A percentile compares a stretch with the other conserved stretches of the same genome.
phyloP scores from a whole-genome alignment of 192 early-diverging fungal species.

The Jimgerdemannia lactiflua region DNA sequence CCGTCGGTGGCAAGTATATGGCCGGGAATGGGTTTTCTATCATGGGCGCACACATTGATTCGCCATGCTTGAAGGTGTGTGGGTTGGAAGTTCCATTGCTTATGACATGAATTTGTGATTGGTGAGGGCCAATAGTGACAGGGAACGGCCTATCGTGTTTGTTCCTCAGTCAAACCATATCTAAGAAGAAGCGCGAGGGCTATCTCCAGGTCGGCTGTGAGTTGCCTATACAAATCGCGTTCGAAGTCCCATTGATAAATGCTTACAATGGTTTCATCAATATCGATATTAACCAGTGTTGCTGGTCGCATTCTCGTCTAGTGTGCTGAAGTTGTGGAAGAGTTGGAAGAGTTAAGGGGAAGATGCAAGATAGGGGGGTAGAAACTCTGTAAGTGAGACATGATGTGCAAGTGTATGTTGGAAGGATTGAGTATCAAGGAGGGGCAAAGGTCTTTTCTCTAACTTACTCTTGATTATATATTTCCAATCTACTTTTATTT shows the following conservation, averaged over 20 bases:
- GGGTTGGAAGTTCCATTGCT: not conserved
- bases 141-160: too few species aligned
- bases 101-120: not conserved
- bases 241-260: too few species aligned
- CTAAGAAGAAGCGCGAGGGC: slow-evolving; percentile 78
- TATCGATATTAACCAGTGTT: slow-evolving; percentile 35
- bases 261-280: too few species aligned
- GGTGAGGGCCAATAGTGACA: slow-evolving; percentile 27
- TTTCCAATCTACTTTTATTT: too few species aligned
- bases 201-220: slow-evolving; percentile 93
- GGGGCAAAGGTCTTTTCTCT: too few species aligned
- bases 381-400: too few species aligned
- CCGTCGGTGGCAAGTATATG: slow-evolving; percentile 83
- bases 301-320: slow-evolving; percentile 92
- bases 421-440: too few species aligned
- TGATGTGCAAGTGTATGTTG: too few species aligned
- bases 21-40: slow-evolving; percentile 87
- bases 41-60: slow-evolving; percentile 96
- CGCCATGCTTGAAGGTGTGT: slow-evolving; percentile 88
- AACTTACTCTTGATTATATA: too few species aligned
- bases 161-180: slow-evolving; percentile 73
- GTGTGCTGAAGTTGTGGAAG: slow-evolving; percentile 30
- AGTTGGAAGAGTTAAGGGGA: too few species aligned
- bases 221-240: slow-evolving; percentile 19
- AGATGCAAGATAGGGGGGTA: too few species aligned